Evolutionary conservation across 352 stramenopile genomes (phyloP).

Genomic region (Phytophthora citricola): DNA sequence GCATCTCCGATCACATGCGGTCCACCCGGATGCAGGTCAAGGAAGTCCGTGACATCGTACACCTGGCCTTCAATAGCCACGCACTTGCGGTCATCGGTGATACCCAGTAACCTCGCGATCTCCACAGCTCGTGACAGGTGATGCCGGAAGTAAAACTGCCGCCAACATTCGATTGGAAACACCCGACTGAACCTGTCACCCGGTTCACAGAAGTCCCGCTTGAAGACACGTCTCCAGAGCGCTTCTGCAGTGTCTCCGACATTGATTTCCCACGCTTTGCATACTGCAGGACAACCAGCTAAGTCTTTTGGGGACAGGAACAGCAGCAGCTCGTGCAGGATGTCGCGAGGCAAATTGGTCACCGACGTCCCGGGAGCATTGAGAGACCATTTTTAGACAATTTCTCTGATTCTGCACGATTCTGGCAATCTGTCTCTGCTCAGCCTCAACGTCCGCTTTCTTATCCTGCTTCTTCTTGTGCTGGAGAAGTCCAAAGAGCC

Average conservation of each 20-base stretch:
- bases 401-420: constrained; percentile 21
- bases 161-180: constrained; percentile 63
- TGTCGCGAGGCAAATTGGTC: constrained; percentile 44
- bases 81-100: constrained; percentile 54
- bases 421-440: constrained; percentile 36
- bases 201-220: constrained; percentile 59
- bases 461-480: constrained; percentile 52
- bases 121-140: constrained; percentile 71
- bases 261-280: constrained; percentile 40
- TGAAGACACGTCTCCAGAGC: constrained; percentile 64
- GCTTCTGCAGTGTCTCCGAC: constrained; percentile 42
- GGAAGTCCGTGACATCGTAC: constrained; percentile 75
- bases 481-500: constrained; percentile 67
- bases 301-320: constrained; percentile 63
- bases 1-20: constrained; percentile 78
- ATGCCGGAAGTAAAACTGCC: constrained; percentile 80
- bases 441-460: constrained; percentile 12
- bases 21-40: constrained; percentile 70
- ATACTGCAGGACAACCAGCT: constrained; percentile 50
- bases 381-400: constrained; percentile 11
- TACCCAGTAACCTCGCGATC: constrained; percentile 54
- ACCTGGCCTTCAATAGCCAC: constrained; percentile 67
- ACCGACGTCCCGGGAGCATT: constrained; percentile 13
- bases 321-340: constrained; percentile 57
- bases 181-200: constrained; percentile 56